Evolutionary conservation across 2,329 filamentous ascomycete species (phyloP).

Genomic region (Neofusicoccum umdonicola): DNA sequence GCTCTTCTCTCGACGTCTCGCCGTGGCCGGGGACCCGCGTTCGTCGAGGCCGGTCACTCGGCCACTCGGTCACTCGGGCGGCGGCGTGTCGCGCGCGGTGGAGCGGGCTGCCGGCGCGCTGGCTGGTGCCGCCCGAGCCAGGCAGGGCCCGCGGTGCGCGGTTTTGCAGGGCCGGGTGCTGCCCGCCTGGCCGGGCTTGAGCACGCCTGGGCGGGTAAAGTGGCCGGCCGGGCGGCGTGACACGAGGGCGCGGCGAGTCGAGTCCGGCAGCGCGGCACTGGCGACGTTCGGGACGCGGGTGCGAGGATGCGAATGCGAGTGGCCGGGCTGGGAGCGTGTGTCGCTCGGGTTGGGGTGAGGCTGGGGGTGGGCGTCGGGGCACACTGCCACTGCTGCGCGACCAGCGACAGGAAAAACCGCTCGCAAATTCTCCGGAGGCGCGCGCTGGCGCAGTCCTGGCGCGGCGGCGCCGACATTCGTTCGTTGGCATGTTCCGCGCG

Average conservation of each 20-base stretch:
- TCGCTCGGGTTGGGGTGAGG: no score
- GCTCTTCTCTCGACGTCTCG: no score
- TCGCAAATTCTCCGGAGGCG: conserved; percentile 4
- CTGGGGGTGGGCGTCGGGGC: no score
- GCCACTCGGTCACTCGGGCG: not conserved
- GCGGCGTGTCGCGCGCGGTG: no score
- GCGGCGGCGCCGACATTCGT: not conserved
- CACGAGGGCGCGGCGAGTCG: not conserved
- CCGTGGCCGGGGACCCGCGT: not conserved
- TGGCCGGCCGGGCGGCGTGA: not conserved
- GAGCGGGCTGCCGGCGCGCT: no score
- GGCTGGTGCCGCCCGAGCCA: no score
- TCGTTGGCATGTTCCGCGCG: not conserved
- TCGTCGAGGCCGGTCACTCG: not conserved
- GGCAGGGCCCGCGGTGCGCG: not conserved
- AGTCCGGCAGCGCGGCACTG: not conserved
- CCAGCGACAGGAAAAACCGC: not conserved
- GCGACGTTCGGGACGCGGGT: not conserved
- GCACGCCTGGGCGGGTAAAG: not conserved
- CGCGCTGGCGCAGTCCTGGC: not conserved
- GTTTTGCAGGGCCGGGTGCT: not conserved
- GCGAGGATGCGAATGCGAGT: not conserved
- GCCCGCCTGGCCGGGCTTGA: no score
- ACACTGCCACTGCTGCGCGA: no score
- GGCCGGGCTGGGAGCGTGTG: not conserved